These are phyloP conservation scores for Termitomyces sp. DNA, from an alignment of 768 basidiomycete species.

Conservation along the genomic window DNA sequence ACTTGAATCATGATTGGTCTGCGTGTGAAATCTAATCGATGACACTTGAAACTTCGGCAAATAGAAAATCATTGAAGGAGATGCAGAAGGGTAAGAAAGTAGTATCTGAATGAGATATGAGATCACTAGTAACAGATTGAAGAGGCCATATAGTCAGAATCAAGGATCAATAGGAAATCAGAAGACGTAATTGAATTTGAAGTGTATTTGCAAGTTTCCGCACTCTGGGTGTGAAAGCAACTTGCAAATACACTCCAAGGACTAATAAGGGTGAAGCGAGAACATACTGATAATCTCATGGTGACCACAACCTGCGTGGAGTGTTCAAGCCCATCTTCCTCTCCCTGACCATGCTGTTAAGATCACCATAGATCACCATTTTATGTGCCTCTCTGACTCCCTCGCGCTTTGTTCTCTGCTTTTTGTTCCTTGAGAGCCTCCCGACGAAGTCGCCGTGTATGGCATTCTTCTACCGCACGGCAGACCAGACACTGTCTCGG, in stretches of 20 bases:
- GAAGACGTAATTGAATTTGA: not conserved
- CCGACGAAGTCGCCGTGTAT: not conserved
- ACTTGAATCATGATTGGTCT: too few relatives aligned
- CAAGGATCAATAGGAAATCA: too few relatives aligned
- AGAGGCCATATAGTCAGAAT: not conserved
- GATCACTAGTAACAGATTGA: not conserved
- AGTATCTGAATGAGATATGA: not conserved
- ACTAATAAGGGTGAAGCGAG: not conserved
- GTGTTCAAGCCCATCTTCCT: not conserved
- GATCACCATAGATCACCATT: too few relatives aligned
- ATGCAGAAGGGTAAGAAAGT: not conserved
- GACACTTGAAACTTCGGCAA: too few relatives aligned
- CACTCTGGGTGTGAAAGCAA: not conserved
- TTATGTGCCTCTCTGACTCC: not conserved
- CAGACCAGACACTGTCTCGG: constrained; percentile 1
- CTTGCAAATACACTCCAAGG: not conserved
- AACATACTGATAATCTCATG: not conserved
- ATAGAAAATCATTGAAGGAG: not conserved
- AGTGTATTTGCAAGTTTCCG: not conserved
- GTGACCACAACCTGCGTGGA: not conserved
- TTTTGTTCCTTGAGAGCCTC: not conserved
- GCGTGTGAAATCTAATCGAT: not conserved
- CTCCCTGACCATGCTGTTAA: not conserved
- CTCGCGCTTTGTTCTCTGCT: not conserved
- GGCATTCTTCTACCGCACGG: not conserved